Conservation (phyloP, 768 basidiomycete genomes). For the Porphyrellus cyaneotinctus region DNA sequence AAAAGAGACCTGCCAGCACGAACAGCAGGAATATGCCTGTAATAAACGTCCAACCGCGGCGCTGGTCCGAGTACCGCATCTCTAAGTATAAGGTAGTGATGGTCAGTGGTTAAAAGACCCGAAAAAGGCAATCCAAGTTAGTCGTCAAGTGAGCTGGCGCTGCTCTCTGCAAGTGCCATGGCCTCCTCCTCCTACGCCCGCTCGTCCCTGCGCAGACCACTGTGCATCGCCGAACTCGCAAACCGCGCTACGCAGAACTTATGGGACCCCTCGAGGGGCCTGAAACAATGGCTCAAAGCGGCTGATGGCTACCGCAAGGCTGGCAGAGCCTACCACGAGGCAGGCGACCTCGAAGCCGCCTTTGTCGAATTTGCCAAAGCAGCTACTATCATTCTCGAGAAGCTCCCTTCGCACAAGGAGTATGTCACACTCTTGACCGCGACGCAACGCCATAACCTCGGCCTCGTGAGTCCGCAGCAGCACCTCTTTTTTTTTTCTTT, state of each 20-base stretch:
- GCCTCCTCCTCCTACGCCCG: slow-evolving; percentile 18
- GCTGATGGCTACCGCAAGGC: slow-evolving; percentile 61
- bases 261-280: slow-evolving; percentile 53
- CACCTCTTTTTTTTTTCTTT: background rate
- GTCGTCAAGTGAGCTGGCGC: slow-evolving; percentile 14
- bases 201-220: slow-evolving; percentile 38
- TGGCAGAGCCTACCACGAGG: slow-evolving; percentile 44
- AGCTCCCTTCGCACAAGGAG: slow-evolving; percentile 67
- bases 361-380: slow-evolving; percentile 71
- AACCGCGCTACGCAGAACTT: slow-evolving; percentile 51
- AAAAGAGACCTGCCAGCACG: slow-evolving; percentile 47
- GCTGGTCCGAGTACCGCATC: slow-evolving; percentile 18
- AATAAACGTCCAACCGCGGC: slow-evolving; percentile 40
- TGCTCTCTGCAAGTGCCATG: slow-evolving; percentile 15
- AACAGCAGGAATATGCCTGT: slow-evolving; percentile 43
- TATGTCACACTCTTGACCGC: slow-evolving; percentile 52
- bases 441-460: slow-evolving; percentile 63
- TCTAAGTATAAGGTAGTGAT: no score
- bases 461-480: slow-evolving; percentile 51
- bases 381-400: slow-evolving; percentile 75
- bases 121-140: slow-evolving; percentile 22
- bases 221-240: slow-evolving; percentile 64
- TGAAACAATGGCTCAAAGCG: slow-evolving; percentile 63
- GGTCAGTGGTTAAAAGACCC: background rate
- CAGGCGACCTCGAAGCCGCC: slow-evolving; percentile 62